Conservation (phyloP, 2,329 filamentous ascomycete species). For the Phialophora tarda region DNA sequence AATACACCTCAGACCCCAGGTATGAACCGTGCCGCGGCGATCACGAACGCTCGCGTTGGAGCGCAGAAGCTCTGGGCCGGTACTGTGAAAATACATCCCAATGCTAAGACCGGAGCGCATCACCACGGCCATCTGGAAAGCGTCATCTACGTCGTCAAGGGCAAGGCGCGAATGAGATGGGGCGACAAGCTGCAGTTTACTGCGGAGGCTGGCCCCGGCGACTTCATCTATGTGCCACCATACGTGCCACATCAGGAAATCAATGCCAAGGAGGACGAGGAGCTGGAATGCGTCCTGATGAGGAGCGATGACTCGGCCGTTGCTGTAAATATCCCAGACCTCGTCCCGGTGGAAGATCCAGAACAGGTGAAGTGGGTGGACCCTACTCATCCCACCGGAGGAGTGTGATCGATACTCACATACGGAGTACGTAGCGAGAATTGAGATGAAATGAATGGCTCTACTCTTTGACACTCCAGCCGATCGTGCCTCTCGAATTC, state of each 20-base stretch:
- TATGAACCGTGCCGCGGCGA: constrained; percentile 53
- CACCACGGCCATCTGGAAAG: constrained; percentile 55
- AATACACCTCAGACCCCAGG: constrained; percentile 53
- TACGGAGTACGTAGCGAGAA: background rate
- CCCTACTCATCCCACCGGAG: constrained; percentile 50
- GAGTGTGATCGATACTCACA: constrained; percentile 21
- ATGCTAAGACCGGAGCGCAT: constrained; percentile 54
- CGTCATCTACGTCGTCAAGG: constrained; percentile 55
- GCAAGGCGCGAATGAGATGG: constrained; percentile 54
- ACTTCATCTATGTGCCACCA: constrained; percentile 56
- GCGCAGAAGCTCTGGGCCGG: constrained; percentile 55
- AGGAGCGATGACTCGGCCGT: constrained; percentile 53
- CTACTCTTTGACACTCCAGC: background rate
- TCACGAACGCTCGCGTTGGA: constrained; percentile 52
- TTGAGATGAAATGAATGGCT: background rate
- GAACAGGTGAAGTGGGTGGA: constrained; percentile 54
- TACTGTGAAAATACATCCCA: constrained; percentile 52
- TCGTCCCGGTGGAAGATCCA: constrained; percentile 52
- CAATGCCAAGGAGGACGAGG: constrained; percentile 51
- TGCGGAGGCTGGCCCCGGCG: constrained; percentile 53
- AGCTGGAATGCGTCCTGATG: constrained; percentile 52
- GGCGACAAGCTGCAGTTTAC: constrained; percentile 53
- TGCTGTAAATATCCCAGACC: constrained; percentile 52
- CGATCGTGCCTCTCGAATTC: background rate
- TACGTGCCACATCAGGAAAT: constrained; percentile 56